These are phyloP conservation scores for Diplocarpon rosae DNA, from an alignment of 2,329 filamentous ascomycete species.

Conservation along the genomic window DNA sequence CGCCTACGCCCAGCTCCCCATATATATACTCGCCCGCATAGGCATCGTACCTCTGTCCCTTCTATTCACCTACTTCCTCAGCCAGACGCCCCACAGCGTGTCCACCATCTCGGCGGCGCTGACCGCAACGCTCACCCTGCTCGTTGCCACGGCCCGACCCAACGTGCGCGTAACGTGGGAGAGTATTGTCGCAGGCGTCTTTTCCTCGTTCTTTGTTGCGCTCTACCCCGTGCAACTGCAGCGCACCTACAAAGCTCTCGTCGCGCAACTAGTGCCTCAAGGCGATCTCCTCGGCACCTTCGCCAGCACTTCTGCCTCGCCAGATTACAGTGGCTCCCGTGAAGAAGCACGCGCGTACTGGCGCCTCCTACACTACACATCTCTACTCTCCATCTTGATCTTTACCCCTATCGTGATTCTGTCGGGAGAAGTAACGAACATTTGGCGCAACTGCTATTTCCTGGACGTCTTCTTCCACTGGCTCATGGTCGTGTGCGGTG, in stretches of 20 bases:
- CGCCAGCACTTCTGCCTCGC: slow-evolving; percentile 12
- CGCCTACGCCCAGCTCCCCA: slow-evolving; percentile 39
- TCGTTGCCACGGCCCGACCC: slow-evolving; percentile 36
- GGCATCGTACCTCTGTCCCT: slow-evolving; percentile 38
- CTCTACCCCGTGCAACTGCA: slow-evolving; percentile 40
- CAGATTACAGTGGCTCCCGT: slow-evolving; percentile 26
- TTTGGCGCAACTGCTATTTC: slow-evolving; percentile 41
- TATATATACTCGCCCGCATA: slow-evolving; percentile 41
- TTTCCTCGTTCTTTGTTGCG: slow-evolving; percentile 40
- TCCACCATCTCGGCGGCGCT: slow-evolving; percentile 38
- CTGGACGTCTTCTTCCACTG: slow-evolving; percentile 45
- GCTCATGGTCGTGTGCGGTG: slow-evolving; percentile 39
- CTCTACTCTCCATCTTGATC: slow-evolving; percentile 36
- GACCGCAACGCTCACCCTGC: slow-evolving; percentile 38
- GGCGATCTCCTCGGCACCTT: slow-evolving; percentile 33
- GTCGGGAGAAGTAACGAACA: slow-evolving; percentile 37
- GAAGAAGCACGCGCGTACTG: slow-evolving; percentile 41
- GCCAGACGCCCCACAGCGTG: slow-evolving; percentile 35
- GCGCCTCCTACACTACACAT: slow-evolving; percentile 40
- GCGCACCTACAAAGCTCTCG: slow-evolving; percentile 37
- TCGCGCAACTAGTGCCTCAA: slow-evolving; percentile 33
- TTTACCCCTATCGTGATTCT: slow-evolving; percentile 38
- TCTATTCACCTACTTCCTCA: slow-evolving; percentile 36
- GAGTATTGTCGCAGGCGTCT: slow-evolving; percentile 39
- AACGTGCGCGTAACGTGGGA: slow-evolving; percentile 39